Base-by-base conservation (phyloP, 805 yeast species). In the Candida manassasensis region DNA sequence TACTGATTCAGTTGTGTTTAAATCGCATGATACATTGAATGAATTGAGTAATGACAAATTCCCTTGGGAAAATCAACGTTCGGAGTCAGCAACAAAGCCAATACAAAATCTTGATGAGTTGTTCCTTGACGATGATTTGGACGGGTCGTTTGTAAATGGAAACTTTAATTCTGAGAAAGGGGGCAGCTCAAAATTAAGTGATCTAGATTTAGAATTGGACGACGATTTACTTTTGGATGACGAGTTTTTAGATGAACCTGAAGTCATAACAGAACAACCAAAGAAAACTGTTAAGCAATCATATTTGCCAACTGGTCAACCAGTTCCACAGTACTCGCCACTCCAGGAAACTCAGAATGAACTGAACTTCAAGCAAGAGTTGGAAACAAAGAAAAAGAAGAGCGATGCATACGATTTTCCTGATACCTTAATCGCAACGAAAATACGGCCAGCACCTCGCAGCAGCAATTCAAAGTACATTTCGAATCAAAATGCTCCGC, bases 351-450 rank as follows among this genome's bases (percentile, higher is more conserved):
- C 26, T 6, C 17, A 11, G 21, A 19, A 19, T 13, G 11, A 32
- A n/a, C 14, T 32, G 13, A 42, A 47, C 6, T 43, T 45, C 28
- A 39, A 30, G 4, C 41, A 47, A 37, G 62, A 64, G 31, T 50
- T 76, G 12, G 65, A 63, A 35, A 58, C 56, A n/a, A 63, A 63
- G 26, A 79, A 79, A 53, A 71, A 73, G 47, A 79, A 77, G 51
- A 73, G 80, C n/a, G 86, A 81, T 58, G 87, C 88, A 0, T 83
- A 81, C 47, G 93, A 83, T 49, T 81, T 83, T 48, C 90, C 90
- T 1, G 59, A 65, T 14, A 76, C 68, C 29, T 52, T 83, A 29
- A 57, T 81, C 9, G 59, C 70, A 2, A 64, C 64, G 49, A 48
- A 41, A 45, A 27, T 62, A 38, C 42, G 66, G 53, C 61, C 73